These are phyloP conservation scores for Pyronema domesticum DNA, from an alignment of 495 filamentous ascomycete species.

Conservation along the genomic window DNA sequence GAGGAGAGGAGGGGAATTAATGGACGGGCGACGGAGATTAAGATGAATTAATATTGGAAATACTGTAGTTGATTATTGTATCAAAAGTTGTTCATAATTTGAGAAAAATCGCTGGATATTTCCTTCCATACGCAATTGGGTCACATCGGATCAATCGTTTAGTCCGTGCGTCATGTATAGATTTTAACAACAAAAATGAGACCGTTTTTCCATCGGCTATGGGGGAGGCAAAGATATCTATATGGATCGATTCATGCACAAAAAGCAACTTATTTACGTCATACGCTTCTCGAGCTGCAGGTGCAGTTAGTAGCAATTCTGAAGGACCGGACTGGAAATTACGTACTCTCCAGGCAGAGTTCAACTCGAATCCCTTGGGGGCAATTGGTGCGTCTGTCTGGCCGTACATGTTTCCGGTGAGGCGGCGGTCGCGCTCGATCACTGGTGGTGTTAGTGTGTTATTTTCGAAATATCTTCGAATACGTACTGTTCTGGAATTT, in stretches of 20 bases:
- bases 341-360: conserved; percentile 82
- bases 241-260: background rate
- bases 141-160: too few species aligned
- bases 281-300: conserved; percentile 36
- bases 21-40: conserved; percentile 34
- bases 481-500: conserved; percentile 18
- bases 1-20: conserved; percentile 35
- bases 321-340: background rate
- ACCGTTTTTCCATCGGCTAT: background rate
- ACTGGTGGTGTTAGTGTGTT: conserved; percentile 36
- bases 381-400: conserved; percentile 66
- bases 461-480: background rate
- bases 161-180: too few species aligned
- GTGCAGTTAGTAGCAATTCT: conserved; percentile 10
- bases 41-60: conserved; percentile 5
- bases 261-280: conserved; percentile 22
- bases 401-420: conserved; percentile 71
- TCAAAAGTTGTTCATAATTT: too few species aligned
- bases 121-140: too few species aligned
- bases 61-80: background rate
- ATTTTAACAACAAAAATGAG: too few species aligned
- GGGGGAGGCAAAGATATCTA: background rate
- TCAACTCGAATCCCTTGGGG: conserved; percentile 78
- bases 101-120: too few species aligned
- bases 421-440: conserved; percentile 86